Base-by-base conservation (phyloP, 768 basidiomycete species). In the Amanita rimosa region DNA sequence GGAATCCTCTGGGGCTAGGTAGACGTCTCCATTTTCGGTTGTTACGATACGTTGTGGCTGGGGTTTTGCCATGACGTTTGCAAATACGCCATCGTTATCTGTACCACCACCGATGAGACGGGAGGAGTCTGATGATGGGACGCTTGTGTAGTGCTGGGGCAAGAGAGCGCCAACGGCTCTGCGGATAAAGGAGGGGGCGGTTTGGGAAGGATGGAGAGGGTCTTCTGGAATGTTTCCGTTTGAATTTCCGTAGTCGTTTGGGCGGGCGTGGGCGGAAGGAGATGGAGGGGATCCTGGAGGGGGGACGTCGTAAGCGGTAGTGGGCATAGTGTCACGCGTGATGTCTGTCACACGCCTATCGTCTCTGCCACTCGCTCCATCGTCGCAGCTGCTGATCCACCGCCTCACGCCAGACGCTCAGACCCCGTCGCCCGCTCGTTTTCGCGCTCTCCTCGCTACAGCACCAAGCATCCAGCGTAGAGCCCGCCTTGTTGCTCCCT, bases 61-160 rank as follows among this genome's bases (percentile, higher is more conserved):
- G 1, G 96, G 95, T 62, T 96, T 96, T 1, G 95, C 95, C 55
- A 79, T 82, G 33, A 99, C 80, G 59, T 98, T 99, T 26, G 86
- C 82, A 60, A 97, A 99, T 7, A 98, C 94, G 2, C 96, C 96
- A 56, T 96, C 93, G 58, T 94, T 92, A 26, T 90, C 79, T 14
- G 68, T 71, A 0, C 86, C 88, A 6, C 82, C 81, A 27, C 88
- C 88, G n/a, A 67, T 61, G 14, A 58, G 58, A 51, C 62, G 55
- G 4, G 67, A 55, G 41, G 63, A 62, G 0, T 66, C 66, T 7
- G 66, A 60, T 16, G 72, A 71, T 1, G 79, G 73, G 31, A 78
- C 64, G 2, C 65, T 70, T 29, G 72, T 63, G 57, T 88, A 87
- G 52, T 81, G 78, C 10, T 76, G 76, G 2, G 87, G 85, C 6